Evolutionary conservation across 345 rosid species (phyloP).

Genomic region (Eucalyptus marginata): DNA sequence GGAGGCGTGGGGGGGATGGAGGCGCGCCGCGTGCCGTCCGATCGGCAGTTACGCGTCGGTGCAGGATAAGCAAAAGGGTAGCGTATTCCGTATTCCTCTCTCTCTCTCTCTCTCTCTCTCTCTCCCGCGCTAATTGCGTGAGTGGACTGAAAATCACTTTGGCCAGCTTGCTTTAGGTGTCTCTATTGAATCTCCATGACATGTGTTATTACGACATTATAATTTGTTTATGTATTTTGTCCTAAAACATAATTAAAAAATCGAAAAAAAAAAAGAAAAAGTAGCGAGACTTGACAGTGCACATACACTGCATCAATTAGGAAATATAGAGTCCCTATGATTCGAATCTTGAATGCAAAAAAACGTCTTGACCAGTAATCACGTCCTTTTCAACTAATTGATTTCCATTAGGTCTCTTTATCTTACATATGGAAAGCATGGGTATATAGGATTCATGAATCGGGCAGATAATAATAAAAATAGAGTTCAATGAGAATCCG

Average conservation of each 20-base stretch:
- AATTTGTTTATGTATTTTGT: background rate
- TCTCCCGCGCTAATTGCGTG: background rate
- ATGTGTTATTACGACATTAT: background rate
- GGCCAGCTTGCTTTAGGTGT: background rate
- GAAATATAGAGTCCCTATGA: accelerated
- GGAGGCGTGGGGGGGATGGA: background rate
- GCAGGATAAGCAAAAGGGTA: background rate
- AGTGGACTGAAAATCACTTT: background rate
- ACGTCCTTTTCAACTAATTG: accelerated
- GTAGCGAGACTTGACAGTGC: accelerated
- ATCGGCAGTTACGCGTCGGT: background rate
- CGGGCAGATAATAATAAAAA: too few species aligned
- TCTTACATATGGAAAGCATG: background rate
- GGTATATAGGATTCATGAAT: background rate
- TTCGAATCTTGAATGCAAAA: background rate
- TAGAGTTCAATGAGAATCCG: accelerated
- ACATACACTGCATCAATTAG: accelerated
- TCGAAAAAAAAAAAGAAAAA: background rate
- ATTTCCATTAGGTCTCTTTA: background rate
- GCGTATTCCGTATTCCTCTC: background rate
- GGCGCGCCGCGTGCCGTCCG: background rate
- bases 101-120: accelerated
- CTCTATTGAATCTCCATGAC: background rate
- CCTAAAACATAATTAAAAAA: background rate
- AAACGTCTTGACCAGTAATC: accelerated